Evolutionary conservation across 2,329 filamentous ascomycete species (phyloP).

Genomic region (Clonostachys rosea): DNA sequence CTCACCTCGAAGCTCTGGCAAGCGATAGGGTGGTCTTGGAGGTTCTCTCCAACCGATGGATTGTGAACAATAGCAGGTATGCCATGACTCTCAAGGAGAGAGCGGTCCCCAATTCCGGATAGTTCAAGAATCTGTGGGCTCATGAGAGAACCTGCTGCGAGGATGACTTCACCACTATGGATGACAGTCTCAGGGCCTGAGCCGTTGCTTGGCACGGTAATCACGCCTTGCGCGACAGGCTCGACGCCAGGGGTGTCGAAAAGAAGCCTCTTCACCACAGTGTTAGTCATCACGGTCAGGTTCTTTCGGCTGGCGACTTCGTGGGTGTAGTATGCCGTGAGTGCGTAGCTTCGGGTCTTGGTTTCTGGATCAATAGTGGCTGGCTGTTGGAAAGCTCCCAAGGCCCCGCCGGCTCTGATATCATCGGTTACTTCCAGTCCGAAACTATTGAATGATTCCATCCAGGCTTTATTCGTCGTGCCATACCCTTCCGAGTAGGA

Average conservation of each 20-base stretch:
- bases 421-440: constrained; percentile 24
- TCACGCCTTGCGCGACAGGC: constrained; percentile 23
- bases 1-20: constrained; percentile 6
- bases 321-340: constrained; percentile 23
- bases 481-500: constrained; percentile 26
- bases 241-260: constrained; percentile 10
- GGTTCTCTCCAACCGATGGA: constrained; percentile 29
- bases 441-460: constrained; percentile 24
- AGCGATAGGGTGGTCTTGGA: constrained; percentile 25
- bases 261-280: constrained; percentile 22
- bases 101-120: constrained; percentile 29
- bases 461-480: constrained; percentile 25
- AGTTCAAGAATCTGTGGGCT: constrained; percentile 37
- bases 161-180: constrained; percentile 30
- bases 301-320: constrained; percentile 23
- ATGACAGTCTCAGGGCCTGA: constrained; percentile 14
- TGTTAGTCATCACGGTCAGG: constrained; percentile 24
- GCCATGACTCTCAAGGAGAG: constrained; percentile 21
- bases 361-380: constrained; percentile 20
- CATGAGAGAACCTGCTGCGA: constrained; percentile 34
- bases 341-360: constrained; percentile 22
- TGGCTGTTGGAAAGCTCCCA: constrained; percentile 25
- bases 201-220: constrained; percentile 13
- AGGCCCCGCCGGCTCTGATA: constrained; percentile 17
- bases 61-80: constrained; percentile 22